Percentiles rank a stretch among this genome's conserved stretches.
These are phyloP conservation scores for Aspergillus brunneoviolaceus DNA, from an alignment of 2,329 filamentous ascomycete species.

Conservation along the genomic window DNA sequence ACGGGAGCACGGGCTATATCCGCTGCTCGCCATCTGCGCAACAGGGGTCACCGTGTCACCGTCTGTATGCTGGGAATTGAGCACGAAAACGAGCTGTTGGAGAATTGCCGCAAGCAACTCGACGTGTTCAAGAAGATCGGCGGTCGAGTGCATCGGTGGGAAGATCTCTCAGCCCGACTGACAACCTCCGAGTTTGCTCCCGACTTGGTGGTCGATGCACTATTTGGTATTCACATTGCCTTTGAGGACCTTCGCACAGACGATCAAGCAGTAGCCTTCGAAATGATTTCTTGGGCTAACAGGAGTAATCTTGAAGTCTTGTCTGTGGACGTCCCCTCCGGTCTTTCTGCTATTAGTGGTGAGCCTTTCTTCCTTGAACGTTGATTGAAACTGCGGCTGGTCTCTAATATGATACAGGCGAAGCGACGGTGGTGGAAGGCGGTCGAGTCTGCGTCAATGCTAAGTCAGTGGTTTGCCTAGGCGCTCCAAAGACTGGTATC, in stretches of 20 bases:
- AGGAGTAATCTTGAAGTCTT: slow-evolving; percentile 78
- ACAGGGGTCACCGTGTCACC: slow-evolving; percentile 76
- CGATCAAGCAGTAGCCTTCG: slow-evolving; percentile 79
- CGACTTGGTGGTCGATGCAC: slow-evolving; percentile 81
- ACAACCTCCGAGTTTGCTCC: slow-evolving; percentile 62
- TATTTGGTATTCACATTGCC: slow-evolving; percentile 80
- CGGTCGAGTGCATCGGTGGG: slow-evolving; percentile 67
- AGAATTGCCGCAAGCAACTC: slow-evolving; percentile 76
- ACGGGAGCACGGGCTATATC: slow-evolving; percentile 81
- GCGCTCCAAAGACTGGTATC: slow-evolving; percentile 81
- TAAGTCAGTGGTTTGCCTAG: slow-evolving; percentile 79
- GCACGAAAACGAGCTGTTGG: slow-evolving; percentile 75
- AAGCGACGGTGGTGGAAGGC: slow-evolving; percentile 64
- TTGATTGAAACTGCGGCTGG: background rate
- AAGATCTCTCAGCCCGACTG: slow-evolving; percentile 53
- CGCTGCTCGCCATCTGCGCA: slow-evolving; percentile 81
- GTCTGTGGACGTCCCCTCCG: slow-evolving; percentile 87
- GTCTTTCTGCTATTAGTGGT: slow-evolving; percentile 77
- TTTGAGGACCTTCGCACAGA: slow-evolving; percentile 85
- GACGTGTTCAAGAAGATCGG: slow-evolving; percentile 82
- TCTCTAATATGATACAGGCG: slow-evolving; percentile 38
- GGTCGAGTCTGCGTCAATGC: slow-evolving; percentile 76
- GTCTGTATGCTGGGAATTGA: slow-evolving; percentile 84
- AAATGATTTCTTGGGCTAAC: slow-evolving; percentile 92
- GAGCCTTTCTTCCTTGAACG: slow-evolving; percentile 55